Percentiles rank a stretch among this genome's conserved stretches.
Conservation (phyloP, 306 rosid species). For the Casuarina equisetifolia region DNA sequence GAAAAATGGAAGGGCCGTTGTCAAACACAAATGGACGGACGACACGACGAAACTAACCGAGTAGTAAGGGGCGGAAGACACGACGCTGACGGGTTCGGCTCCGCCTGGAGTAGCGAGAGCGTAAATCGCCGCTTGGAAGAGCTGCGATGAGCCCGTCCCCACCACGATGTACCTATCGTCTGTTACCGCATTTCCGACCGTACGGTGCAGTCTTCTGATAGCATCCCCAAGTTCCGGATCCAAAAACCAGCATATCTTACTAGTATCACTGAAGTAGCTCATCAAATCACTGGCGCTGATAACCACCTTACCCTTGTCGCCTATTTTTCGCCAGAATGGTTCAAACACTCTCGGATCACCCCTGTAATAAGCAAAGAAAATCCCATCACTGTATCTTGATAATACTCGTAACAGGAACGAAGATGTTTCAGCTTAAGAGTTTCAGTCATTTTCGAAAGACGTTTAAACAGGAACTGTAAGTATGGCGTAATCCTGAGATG, state of each 20-base stretch:
- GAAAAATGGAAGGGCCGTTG: no score
- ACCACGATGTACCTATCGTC: conserved; percentile 49
- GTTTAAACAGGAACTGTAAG: no score
- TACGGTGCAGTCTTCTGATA: conserved; percentile 48
- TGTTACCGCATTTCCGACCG: conserved; percentile 61
- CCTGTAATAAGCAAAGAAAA: conserved; percentile 29
- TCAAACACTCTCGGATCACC: conserved; percentile 60
- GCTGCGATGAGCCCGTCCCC: conserved; percentile 79
- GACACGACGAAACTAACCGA: conserved; percentile 43
- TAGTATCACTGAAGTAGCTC: conserved; percentile 53
- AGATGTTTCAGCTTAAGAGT: no score
- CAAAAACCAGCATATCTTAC: conserved; percentile 64
- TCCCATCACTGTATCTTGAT: no score
- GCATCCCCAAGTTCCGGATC: conserved; percentile 43
- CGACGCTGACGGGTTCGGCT: conserved; percentile 48
- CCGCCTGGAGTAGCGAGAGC: conserved; percentile 52
- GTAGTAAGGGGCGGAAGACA: conserved; percentile 72
- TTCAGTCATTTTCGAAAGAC: no score
- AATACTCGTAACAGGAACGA: no score
- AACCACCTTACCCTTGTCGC: conserved; percentile 55
- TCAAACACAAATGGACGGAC: no score
- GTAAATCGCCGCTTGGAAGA: conserved; percentile 58
- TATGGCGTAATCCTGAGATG: no score
- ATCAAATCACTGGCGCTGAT: conserved; percentile 52
- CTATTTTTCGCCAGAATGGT: conserved; percentile 53